phyloP scores from a whole-genome alignment of 2,329 filamentous ascomycete species.

The Trichophyton verrucosum region DNA sequence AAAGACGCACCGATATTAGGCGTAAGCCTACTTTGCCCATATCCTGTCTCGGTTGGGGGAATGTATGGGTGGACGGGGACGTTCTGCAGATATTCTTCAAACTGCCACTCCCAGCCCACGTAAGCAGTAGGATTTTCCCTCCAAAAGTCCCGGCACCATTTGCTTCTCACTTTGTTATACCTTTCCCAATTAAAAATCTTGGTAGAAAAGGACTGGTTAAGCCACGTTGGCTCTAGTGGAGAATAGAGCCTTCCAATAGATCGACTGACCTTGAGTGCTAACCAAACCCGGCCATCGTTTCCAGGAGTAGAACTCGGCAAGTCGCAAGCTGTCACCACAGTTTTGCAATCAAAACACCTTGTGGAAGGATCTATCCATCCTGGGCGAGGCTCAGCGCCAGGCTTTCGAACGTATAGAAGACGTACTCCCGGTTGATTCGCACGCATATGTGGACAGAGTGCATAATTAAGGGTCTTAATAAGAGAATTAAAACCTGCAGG shows the following conservation, averaged over 20 bases:
- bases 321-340: neutral
- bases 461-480: neutral
- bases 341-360: neutral
- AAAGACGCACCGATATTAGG: no score
- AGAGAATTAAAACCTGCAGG: neutral
- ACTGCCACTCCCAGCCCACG: no score
- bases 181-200: neutral
- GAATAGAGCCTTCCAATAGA: constrained; percentile 5
- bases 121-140: neutral
- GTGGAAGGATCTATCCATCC: neutral
- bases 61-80: no score
- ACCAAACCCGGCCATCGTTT: neutral
- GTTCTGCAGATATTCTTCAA: no score
- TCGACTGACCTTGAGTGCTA: neutral
- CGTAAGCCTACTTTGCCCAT: no score
- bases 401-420: neutral
- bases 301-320: neutral
- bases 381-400: neutral
- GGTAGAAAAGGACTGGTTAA: neutral
- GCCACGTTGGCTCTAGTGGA: constrained; percentile 5
- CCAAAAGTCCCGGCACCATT: neutral
- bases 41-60: no score
- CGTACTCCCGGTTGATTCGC: neutral
- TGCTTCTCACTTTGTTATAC: neutral
- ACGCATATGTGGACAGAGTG: neutral